These are phyloP conservation scores for Crithidia fasciculata DNA, from an alignment of 208 protist species.

Conservation along the genomic window DNA sequence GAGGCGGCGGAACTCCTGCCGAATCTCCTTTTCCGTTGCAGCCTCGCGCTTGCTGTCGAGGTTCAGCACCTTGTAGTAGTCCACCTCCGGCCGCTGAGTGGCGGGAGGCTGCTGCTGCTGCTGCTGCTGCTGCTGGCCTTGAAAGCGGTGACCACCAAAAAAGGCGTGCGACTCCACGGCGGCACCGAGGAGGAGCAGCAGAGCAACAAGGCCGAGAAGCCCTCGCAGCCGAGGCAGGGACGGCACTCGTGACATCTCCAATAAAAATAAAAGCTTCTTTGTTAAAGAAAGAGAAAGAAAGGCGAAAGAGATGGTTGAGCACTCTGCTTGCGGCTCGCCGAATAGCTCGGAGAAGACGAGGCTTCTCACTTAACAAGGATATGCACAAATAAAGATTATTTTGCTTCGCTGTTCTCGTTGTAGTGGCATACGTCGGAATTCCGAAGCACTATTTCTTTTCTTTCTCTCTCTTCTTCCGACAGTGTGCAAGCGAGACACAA, in stretches of 20 bases:
- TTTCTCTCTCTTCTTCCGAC: too few species aligned
- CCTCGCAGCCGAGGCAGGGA: background rate
- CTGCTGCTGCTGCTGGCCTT: background rate
- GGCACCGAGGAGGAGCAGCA: conserved; percentile 15
- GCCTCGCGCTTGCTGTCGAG: conserved; percentile 60
- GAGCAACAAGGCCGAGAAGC: background rate
- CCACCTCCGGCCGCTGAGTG: conserved; percentile 43
- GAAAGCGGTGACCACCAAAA: conserved; percentile 4
- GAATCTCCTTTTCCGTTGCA: conserved; percentile 84
- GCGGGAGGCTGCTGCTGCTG: conserved; percentile 2
- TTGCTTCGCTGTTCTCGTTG: too few species aligned
- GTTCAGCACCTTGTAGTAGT: conserved; percentile 82
- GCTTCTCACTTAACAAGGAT: background rate
- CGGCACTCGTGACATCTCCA: too few species aligned
- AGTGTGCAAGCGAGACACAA: too few species aligned
- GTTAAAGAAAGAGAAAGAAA: too few species aligned
- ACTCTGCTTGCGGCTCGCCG: too few species aligned
- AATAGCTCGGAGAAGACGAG: background rate
- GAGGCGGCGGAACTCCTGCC: conserved; percentile 72
- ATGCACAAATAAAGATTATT: background rate
- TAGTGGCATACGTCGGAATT: too few species aligned
- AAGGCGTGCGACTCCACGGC: conserved; percentile 13
- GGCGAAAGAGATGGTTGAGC: too few species aligned
- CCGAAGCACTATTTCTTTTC: too few species aligned
- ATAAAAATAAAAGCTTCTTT: too few species aligned